phyloP scores from a whole-genome alignment of 306 rosid genomes.

The Quercus glauca region DNA sequence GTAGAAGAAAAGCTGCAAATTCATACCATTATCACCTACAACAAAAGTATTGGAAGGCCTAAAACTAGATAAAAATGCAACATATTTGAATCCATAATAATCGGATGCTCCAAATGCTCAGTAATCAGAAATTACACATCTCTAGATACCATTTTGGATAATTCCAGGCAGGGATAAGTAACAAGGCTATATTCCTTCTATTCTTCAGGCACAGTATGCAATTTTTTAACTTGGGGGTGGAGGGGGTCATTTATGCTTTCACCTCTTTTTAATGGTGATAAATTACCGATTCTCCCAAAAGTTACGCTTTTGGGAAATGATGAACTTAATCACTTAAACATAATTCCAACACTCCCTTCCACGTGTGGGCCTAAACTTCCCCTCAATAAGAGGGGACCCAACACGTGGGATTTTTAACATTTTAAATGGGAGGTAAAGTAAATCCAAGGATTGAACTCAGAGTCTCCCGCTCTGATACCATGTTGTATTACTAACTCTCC shows the following conservation, averaged over 20 bases:
- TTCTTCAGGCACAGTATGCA: neutral
- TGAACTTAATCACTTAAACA: too few relatives aligned
- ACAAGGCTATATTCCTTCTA: neutral
- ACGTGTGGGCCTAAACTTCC: too few relatives aligned
- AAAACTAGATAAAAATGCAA: conserved; percentile 11
- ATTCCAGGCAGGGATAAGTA: neutral
- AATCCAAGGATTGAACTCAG: too few relatives aligned
- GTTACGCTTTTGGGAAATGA: too few relatives aligned
- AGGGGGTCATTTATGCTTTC: neutral
- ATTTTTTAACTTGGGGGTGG: neutral
- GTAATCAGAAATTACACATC: conserved; percentile 1
- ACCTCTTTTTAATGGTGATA: neutral
- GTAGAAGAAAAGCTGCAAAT: conserved; percentile 79
- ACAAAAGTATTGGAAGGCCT: conserved; percentile 12
- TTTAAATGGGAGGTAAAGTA: too few relatives aligned
- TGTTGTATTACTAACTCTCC: too few relatives aligned
- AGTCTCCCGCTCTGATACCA: too few relatives aligned
- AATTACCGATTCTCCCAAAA: too few relatives aligned
- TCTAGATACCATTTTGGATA: neutral
- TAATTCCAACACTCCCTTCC: too few relatives aligned
- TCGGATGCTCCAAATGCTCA: conserved; percentile 20
- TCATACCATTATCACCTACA: conserved; percentile 27
- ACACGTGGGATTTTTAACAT: too few relatives aligned
- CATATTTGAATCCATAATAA: conserved; percentile 18
- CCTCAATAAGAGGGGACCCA: too few relatives aligned